phyloP scores from a whole-genome alignment of 352 stramenopile genomes.

The Globisporangium recalcitrans region DNA sequence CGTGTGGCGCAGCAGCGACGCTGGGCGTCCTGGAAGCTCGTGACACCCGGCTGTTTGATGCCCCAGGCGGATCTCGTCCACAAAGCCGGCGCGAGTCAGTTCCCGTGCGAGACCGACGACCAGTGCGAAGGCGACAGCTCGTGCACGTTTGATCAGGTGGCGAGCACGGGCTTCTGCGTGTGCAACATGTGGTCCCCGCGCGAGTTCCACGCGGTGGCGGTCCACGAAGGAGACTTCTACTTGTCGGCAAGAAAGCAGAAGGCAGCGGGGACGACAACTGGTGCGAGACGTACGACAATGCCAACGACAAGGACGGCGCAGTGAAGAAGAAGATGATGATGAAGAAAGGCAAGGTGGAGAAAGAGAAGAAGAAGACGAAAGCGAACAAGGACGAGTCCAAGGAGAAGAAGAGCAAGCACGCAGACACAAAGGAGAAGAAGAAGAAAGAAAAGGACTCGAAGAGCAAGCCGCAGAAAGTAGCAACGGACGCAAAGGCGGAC shows the following conservation, averaged over 20 bases:
- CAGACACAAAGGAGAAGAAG: constrained; percentile 15
- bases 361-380: background rate
- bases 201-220: constrained; percentile 57
- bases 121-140: constrained; percentile 60
- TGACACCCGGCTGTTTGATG: constrained; percentile 56
- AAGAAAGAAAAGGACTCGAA: background rate
- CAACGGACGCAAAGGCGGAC: background rate
- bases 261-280: constrained; percentile 57
- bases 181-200: constrained; percentile 78
- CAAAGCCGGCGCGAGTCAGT: constrained; percentile 34
- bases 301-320: constrained; percentile 42
- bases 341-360: constrained; percentile 29
- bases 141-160: constrained; percentile 42
- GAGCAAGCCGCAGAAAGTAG: background rate
- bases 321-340: constrained; percentile 16
- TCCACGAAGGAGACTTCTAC: constrained; percentile 40
- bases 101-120: constrained; percentile 61
- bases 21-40: constrained; percentile 68
- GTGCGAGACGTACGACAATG: constrained; percentile 65
- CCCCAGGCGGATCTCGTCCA: constrained; percentile 47
- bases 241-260: constrained; percentile 57
- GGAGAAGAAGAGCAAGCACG: constrained; percentile 1
- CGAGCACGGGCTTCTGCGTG: constrained; percentile 44
- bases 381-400: background rate
- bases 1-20: constrained; percentile 72